These are phyloP conservation scores for Diaporthe amygdali DNA, from an alignment of 2,329 filamentous ascomycete species.

Conservation along the genomic window DNA sequence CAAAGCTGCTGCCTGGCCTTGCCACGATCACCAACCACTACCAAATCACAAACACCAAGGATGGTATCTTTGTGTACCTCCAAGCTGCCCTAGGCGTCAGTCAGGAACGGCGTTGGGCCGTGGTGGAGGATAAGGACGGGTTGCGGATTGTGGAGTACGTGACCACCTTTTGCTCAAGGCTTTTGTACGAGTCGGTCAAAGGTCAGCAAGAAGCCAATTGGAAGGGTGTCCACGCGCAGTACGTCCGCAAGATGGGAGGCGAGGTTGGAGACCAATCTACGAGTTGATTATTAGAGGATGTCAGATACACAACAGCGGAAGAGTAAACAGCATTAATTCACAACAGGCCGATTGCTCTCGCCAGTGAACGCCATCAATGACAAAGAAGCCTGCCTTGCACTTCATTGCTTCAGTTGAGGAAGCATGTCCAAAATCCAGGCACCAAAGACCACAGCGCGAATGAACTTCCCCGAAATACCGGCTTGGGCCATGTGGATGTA, in stretches of 20 bases:
- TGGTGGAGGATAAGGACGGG: neutral
- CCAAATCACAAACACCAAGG: slow-evolving; percentile 1
- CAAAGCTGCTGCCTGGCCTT: slow-evolving; percentile 4
- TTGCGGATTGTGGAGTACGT: slow-evolving; percentile 15
- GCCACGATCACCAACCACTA: slow-evolving; percentile 15
- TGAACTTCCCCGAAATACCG: neutral
- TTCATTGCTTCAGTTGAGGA: neutral
- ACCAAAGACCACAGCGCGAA: neutral
- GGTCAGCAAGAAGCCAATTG: slow-evolving; percentile 15
- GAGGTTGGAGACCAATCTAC: neutral
- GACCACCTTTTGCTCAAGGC: slow-evolving; percentile 3
- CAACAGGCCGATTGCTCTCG: neutral
- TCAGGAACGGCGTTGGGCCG: slow-evolving; percentile 16
- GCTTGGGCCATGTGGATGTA: neutral
- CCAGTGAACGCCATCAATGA: neutral
- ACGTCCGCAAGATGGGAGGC: slow-evolving; percentile 11
- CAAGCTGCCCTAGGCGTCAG: slow-evolving; percentile 7
- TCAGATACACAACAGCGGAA: neutral
- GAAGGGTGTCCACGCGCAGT: slow-evolving; percentile 10
- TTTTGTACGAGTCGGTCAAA: slow-evolving; percentile 9
- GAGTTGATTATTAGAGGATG: neutral
- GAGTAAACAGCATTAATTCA: neutral
- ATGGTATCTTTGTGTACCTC: slow-evolving; percentile 9
- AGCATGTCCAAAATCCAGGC: neutral
- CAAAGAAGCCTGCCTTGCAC: neutral